Percentiles rank a stretch among this genome's conserved stretches.
Evolutionary conservation across 208 protist genomes (phyloP).

Genomic region (Porcisia hertigi): DNA sequence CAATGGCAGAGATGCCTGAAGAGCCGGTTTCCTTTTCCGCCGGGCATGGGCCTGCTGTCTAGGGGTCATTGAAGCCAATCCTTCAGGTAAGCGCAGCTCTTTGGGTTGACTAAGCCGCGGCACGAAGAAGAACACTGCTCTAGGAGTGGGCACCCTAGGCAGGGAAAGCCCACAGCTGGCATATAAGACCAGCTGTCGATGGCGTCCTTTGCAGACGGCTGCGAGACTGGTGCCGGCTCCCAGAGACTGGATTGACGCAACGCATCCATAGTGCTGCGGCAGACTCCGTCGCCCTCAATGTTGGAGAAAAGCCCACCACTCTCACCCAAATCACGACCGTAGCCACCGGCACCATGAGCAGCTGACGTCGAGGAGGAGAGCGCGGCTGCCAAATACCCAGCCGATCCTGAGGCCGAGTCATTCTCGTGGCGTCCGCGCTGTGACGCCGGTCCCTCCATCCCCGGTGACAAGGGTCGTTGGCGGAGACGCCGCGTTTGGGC

Average conservation of each 20-base stretch:
- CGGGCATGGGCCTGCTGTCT: not conserved
- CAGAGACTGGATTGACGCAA: constrained; percentile 18
- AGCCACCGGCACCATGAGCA: not conserved
- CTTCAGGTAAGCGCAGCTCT: constrained; percentile 52
- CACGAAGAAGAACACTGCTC: constrained; percentile 45
- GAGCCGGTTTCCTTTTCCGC: too few species aligned
- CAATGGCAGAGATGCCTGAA: not conserved
- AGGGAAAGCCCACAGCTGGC: constrained; percentile 76
- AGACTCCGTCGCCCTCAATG: constrained; percentile 10
- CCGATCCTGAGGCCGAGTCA: not conserved
- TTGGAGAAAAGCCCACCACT: constrained; percentile 5
- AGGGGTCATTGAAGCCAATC: constrained; percentile 51
- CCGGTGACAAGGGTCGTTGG: not conserved
- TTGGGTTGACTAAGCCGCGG: constrained; percentile 59
- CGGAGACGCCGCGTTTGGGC: constrained; percentile 15
- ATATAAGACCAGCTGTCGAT: constrained; percentile 59
- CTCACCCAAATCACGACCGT: not conserved
- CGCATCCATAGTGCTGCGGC: constrained; percentile 8
- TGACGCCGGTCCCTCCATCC: not conserved
- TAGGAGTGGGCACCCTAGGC: constrained; percentile 78
- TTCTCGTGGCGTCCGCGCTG: constrained; percentile 12
- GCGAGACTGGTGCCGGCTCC: constrained; percentile 37
- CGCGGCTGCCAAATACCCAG: not conserved
- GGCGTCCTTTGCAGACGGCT: constrained; percentile 27
- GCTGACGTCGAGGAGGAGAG: not conserved